These are phyloP conservation scores for Scutellaria galericulata DNA, from an alignment of 257 asterid species.

Conservation along the genomic window DNA sequence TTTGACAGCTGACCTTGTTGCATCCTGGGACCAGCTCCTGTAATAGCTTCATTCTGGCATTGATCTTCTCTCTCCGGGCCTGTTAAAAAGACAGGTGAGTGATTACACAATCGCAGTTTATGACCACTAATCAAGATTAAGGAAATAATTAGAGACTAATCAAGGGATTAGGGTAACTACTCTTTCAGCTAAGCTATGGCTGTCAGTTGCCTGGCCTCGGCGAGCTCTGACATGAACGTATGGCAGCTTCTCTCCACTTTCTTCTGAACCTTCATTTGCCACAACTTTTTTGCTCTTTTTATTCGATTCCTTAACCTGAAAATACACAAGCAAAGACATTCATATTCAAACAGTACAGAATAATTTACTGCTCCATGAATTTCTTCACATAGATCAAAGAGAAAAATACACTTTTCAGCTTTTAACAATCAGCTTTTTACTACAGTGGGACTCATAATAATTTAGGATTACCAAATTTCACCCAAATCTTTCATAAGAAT, in stretches of 20 bases:
- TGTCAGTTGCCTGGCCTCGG: conserved; percentile 97
- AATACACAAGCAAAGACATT: not conserved
- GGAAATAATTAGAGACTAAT: conserved; percentile 31
- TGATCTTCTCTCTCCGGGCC: conserved; percentile 99
- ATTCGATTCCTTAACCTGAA: conserved; percentile 61
- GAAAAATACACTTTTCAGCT: not conserved
- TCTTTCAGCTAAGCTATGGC: conserved; percentile 98
- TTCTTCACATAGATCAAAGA: not conserved
- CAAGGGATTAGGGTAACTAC: conserved; percentile 47
- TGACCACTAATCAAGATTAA: conserved; percentile 36
- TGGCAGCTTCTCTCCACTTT: conserved; percentile 76
- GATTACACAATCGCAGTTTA: conserved; percentile 32
- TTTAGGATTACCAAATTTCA: not conserved
- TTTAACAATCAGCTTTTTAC: not conserved
- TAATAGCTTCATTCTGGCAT: conserved; percentile 95
- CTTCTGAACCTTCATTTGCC: conserved; percentile 50
- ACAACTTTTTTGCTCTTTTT: conserved; percentile 68
- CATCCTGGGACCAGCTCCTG: conserved; percentile 99
- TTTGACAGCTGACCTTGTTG: conserved; percentile 80
- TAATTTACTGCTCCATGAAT: not conserved
- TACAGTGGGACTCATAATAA: not conserved
- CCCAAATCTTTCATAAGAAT: not conserved
- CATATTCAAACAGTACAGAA: conserved; percentile 10
- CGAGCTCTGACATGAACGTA: conserved; percentile 97
- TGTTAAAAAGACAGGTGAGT: conserved; percentile 41